Evolutionary conservation across 2,329 filamentous ascomycete species (phyloP).

Genomic region (Stenocarpella maydis): DNA sequence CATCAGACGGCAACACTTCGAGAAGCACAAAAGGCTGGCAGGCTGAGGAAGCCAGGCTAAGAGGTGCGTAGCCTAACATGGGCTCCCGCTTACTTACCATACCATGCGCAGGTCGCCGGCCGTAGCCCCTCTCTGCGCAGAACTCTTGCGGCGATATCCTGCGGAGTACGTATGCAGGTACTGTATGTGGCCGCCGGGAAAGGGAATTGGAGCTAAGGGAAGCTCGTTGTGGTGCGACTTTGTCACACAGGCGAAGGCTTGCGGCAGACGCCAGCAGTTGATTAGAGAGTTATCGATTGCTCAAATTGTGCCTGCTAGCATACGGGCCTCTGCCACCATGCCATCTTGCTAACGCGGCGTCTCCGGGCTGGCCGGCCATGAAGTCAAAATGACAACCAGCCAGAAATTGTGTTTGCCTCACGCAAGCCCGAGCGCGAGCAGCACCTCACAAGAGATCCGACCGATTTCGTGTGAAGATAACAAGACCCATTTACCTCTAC

Average conservation of each 20-base stretch:
- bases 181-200: constrained; percentile 29
- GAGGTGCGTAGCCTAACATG: neutral
- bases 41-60: neutral
- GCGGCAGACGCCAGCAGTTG: constrained; percentile 20
- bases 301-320: neutral
- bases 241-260: constrained; percentile 15
- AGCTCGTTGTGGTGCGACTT: constrained; percentile 2
- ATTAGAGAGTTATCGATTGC: neutral
- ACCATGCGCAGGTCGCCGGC: too few relatives aligned
- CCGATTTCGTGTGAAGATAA: neutral
- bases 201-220: too few relatives aligned
- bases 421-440: constrained; percentile 10
- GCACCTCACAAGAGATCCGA: neutral
- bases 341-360: constrained; percentile 6
- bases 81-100: too few relatives aligned
- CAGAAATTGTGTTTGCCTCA: constrained; percentile 9
- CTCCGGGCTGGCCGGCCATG: constrained; percentile 2
- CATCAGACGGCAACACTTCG: constrained; percentile 7
- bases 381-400: neutral
- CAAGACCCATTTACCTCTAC: neutral
- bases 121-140: neutral
- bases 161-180: neutral
- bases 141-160: neutral
- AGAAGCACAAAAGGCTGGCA: constrained; percentile 7
- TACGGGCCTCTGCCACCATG: neutral